These are phyloP conservation scores for Ormosia emarginata DNA, from an alignment of 306 rosid species.

Conservation along the genomic window DNA sequence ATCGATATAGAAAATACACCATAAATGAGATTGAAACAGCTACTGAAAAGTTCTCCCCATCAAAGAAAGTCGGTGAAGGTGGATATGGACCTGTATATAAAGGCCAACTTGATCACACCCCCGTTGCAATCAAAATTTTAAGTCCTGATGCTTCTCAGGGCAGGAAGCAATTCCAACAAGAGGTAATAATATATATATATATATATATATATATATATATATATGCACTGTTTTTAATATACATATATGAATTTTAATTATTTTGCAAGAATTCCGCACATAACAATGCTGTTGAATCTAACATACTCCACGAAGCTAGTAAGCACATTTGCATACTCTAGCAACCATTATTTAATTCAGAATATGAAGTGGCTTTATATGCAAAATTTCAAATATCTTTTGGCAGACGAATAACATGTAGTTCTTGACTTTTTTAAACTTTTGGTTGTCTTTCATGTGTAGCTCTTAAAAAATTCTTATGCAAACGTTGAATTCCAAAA, in stretches of 20 bases:
- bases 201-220: background rate
- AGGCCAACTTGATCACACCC: constrained; percentile 85
- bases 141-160: constrained; percentile 93
- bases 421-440: background rate
- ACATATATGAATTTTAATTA: background rate
- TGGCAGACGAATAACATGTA: background rate
- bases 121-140: constrained; percentile 87
- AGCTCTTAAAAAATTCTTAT: too few species aligned
- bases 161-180: constrained; percentile 86
- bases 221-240: background rate
- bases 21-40: constrained; percentile 79
- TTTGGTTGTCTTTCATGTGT: background rate
- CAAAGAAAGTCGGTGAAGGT: constrained; percentile 85
- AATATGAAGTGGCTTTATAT: background rate
- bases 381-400: background rate
- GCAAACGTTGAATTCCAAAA: too few species aligned
- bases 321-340: background rate
- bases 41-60: constrained; percentile 50
- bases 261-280: background rate
- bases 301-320: background rate
- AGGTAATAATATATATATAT: constrained; percentile 43
- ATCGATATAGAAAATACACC: constrained; percentile 71
- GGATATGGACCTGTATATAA: constrained; percentile 95
- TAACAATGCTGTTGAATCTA: background rate
- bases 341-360: background rate